Conservation (phyloP, 2,329 filamentous ascomycete genomes). For the Trichoderma polysporum region DNA sequence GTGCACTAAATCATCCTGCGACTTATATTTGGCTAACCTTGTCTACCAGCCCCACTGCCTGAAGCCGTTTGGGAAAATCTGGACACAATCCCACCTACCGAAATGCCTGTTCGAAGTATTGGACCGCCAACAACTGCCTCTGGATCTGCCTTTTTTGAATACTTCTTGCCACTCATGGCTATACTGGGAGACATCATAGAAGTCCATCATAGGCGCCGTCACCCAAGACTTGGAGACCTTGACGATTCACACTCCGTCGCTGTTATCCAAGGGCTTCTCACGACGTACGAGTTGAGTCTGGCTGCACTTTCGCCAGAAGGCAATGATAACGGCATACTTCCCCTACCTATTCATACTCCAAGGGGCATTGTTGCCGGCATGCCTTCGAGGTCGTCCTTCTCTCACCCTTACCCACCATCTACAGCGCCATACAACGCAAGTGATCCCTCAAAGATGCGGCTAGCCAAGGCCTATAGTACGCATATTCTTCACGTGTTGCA, state of each 20-base stretch:
- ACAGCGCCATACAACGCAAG: conserved; percentile 22
- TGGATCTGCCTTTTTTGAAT: conserved; percentile 49
- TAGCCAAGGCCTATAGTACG: conserved; percentile 48
- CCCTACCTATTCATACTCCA: conserved; percentile 10
- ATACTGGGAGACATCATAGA: conserved; percentile 51
- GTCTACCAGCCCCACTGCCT: conserved; percentile 36
- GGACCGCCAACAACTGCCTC: conserved; percentile 42
- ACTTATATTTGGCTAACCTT: neutral
- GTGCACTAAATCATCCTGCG: neutral
- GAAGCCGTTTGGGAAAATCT: conserved; percentile 43
- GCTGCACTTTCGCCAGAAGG: conserved; percentile 31
- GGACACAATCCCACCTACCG: conserved; percentile 32
- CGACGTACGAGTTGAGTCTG: conserved; percentile 41
- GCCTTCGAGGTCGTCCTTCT: conserved; percentile 20
- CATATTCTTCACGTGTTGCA: conserved; percentile 50
- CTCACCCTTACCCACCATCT: conserved; percentile 17
- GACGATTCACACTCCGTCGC: conserved; percentile 36
- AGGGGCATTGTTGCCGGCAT: conserved; percentile 6
- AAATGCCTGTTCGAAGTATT: conserved; percentile 35
- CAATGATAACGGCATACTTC: conserved; percentile 18
- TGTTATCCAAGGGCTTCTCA: conserved; percentile 38
- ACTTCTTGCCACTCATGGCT: conserved; percentile 49
- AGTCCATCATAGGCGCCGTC: conserved; percentile 43
- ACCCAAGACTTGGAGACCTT: conserved; percentile 43
- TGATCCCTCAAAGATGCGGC: conserved; percentile 36